A percentile compares a stretch with the other conserved stretches of the same genome.
Conservation (phyloP, 2,329 filamentous ascomycete species). For the Claviceps paspali region DNA sequence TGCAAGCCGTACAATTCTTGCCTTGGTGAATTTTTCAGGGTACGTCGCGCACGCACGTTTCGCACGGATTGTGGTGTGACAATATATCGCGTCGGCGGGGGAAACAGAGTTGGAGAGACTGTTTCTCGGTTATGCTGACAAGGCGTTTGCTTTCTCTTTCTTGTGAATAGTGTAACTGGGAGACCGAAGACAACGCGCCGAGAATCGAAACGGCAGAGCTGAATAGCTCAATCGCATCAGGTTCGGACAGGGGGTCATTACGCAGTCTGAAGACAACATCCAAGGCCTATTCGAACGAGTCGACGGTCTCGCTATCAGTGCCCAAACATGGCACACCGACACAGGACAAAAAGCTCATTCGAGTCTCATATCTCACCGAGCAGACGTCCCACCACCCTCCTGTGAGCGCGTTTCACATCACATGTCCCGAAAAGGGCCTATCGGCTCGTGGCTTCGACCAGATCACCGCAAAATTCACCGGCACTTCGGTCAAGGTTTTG, state of each 20-base stretch:
- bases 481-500: conserved; percentile 80
- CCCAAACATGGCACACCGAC: conserved; percentile 27
- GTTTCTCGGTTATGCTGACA: conserved; percentile 2
- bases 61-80: no score
- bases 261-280: conserved; percentile 32
- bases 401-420: conserved; percentile 87
- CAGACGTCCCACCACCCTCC: conserved; percentile 97
- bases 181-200: conserved; percentile 66
- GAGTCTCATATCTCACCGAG: conserved; percentile 87
- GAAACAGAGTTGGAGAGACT: no score
- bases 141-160: background rate
- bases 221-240: conserved; percentile 14
- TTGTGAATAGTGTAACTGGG: conserved; percentile 69
- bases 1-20: conserved; percentile 99
- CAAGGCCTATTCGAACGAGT: conserved; percentile 29
- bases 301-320: conserved; percentile 35
- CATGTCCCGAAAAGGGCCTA: conserved; percentile 82
- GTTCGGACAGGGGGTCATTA: conserved; percentile 25
- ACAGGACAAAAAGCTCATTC: conserved; percentile 40
- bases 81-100: no score
- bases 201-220: conserved; percentile 39
- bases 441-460: conserved; percentile 86
- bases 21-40: conserved; percentile 91
- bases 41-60: conserved; percentile 29
- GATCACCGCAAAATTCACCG: conserved; percentile 93